Evolutionary conservation across 257 asterid species (phyloP).

Genomic region (Ophiorrhiza pumila): DNA sequence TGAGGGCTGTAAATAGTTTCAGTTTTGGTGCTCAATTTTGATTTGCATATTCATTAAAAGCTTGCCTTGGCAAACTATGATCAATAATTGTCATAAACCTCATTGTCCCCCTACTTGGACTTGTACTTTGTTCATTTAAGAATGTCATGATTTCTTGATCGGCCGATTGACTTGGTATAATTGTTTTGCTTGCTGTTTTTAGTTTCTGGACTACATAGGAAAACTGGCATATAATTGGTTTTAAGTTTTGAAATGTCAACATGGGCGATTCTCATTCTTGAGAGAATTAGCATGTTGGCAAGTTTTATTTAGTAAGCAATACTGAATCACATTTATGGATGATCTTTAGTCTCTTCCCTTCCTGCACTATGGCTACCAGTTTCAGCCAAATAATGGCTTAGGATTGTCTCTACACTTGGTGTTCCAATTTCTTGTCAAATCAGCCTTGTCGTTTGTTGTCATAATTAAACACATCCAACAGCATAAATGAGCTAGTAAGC

Average conservation of each 20-base stretch:
- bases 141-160: background rate
- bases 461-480: background rate
- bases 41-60: background rate
- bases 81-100: background rate
- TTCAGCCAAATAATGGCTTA: background rate
- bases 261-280: background rate
- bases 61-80: background rate
- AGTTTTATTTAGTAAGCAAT: background rate
- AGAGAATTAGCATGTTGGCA: background rate
- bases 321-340: background rate
- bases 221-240: background rate
- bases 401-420: background rate
- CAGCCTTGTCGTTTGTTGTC: background rate
- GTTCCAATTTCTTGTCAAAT: background rate
- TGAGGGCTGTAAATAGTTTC: background rate
- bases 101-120: background rate
- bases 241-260: background rate
- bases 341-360: background rate
- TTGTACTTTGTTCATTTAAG: background rate
- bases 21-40: background rate
- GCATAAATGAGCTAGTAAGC: background rate
- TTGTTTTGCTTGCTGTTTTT: background rate
- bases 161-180: background rate
- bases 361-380: background rate
- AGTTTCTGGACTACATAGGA: background rate